Evolutionary conservation across 352 stramenopile genomes (phyloP), one percentile per base, ranked within the genome.

Genomic region (Globisporangium radiosum): DNA sequence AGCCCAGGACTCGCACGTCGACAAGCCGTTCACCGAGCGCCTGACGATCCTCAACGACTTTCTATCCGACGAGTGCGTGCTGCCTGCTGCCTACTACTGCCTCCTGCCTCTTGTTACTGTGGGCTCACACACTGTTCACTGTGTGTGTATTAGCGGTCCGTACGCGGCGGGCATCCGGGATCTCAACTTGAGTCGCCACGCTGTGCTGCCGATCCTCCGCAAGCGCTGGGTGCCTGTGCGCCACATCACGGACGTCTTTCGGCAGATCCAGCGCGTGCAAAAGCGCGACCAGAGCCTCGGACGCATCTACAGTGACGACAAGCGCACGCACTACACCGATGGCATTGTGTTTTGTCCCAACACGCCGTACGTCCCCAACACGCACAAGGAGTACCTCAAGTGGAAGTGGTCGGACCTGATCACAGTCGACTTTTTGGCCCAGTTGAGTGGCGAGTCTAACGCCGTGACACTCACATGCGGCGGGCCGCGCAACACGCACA

Each of bases 331-430:
- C 65, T 93, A 91, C 63, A 97, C 87, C 40, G 88, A 97, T 61
- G 88, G 88, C 43, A 83, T 97, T 17, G 78, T 97, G 33, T 96
- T 97, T 55, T 94, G 88, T 56, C 88, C 88, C 19, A 89, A 91
- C 57, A 88, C 86, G 40, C 86, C 82, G 60, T 94, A 94, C 62
- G 69, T 91, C 54, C 70, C 75, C 25, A 91, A 91, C 71, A 92
- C 85, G 43, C 78, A 94, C 75, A 84, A 87, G 62, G 85, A 94
- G 56, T 94, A 94, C 59, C 72, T 97, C 57, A 97, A 97, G 72
- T 97, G 88, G 88, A 97, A 97, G 68, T 97, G 87, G 86, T 78
- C 80, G 43, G 88, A 97, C 67, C 68, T 95, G 54, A 95, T 95
- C 63, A 96, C 86, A 17, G 76, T 97, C 38, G 88, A 97, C 63